These are phyloP conservation scores for Cryptococcus floricola DNA, from an alignment of 1,284 basidiomycete genomes.

Conservation along the genomic window DNA sequence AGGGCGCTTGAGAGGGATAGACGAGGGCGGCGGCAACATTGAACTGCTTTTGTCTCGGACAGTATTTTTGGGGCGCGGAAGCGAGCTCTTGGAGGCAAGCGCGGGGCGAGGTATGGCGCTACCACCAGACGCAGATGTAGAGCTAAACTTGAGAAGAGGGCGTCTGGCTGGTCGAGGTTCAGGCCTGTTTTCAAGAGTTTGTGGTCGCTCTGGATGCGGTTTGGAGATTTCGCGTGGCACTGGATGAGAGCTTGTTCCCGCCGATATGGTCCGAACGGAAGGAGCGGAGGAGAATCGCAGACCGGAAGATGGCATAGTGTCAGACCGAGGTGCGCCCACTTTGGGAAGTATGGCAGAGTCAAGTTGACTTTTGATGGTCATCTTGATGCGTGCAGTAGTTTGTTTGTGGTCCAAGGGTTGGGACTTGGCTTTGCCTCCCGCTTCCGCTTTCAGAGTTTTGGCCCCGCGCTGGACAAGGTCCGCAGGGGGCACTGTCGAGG, in stretches of 20 bases:
- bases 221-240: too few species aligned
- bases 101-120: constrained; percentile 5
- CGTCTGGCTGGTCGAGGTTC: not conserved
- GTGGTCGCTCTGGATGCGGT: too few species aligned
- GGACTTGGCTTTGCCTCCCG: not conserved
- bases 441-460: constrained; percentile 2
- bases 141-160: not conserved
- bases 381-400: constrained; percentile 10
- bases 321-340: not conserved
- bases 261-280: too few species aligned
- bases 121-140: not conserved
- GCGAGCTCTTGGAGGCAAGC: constrained; percentile 1
- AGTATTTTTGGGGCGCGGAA: not conserved
- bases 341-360: constrained; percentile 20
- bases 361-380: constrained; percentile 25
- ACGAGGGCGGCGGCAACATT: constrained; percentile 2
- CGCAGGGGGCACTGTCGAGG: constrained; percentile 6
- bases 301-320: too few species aligned
- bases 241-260: too few species aligned
- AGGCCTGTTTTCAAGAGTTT: not conserved
- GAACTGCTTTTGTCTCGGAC: not conserved
- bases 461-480: constrained; percentile 12
- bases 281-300: too few species aligned
- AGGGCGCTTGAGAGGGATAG: constrained; percentile 30
- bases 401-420: constrained; percentile 1